A percentile compares a stretch with the other conserved stretches of the same genome.
These are phyloP conservation scores for Auricularia auricula-judae DNA, from an alignment of 768 basidiomycete species.

Conservation along the genomic window DNA sequence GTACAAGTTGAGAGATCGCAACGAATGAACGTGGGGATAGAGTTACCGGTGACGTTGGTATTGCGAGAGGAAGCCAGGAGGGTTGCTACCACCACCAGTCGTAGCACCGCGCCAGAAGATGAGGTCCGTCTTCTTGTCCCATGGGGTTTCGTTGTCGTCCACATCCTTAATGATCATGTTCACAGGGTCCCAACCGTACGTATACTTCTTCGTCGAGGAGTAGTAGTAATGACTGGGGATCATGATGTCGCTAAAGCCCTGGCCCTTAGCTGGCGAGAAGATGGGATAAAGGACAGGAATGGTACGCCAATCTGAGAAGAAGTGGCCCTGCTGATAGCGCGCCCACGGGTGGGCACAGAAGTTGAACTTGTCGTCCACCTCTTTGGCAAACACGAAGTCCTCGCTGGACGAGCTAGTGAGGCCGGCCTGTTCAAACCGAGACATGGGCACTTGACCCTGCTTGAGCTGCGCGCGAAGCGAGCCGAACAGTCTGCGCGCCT, in stretches of 20 bases:
- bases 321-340: slow-evolving; percentile 84
- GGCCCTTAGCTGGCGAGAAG: slow-evolving; percentile 82
- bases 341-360: slow-evolving; percentile 78
- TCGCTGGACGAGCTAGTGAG: slow-evolving; percentile 21
- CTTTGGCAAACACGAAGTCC: slow-evolving; percentile 53
- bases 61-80: slow-evolving; percentile 66
- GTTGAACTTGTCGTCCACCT: slow-evolving; percentile 55
- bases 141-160: slow-evolving; percentile 77
- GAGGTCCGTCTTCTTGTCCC: slow-evolving; percentile 79
- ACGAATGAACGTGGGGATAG: background rate
- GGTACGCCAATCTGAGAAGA: slow-evolving; percentile 94
- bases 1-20: background rate
- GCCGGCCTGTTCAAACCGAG: slow-evolving; percentile 21
- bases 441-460: slow-evolving; percentile 15
- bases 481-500: slow-evolving; percentile 74
- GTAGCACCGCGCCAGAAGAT: slow-evolving; percentile 96
- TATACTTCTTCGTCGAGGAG: slow-evolving; percentile 67
- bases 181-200: slow-evolving; percentile 83
- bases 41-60: slow-evolving; percentile 65
- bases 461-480: slow-evolving; percentile 40
- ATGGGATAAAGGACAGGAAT: slow-evolving; percentile 85
- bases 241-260: slow-evolving; percentile 79
- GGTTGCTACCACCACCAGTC: slow-evolving; percentile 86
- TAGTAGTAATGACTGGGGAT: slow-evolving; percentile 98
- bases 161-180: slow-evolving; percentile 61